Evolutionary conservation across 2,329 filamentous ascomycete species (phyloP), one percentile per base, ranked within the genome.

Genomic region (Incumbomyces delicatus): DNA sequence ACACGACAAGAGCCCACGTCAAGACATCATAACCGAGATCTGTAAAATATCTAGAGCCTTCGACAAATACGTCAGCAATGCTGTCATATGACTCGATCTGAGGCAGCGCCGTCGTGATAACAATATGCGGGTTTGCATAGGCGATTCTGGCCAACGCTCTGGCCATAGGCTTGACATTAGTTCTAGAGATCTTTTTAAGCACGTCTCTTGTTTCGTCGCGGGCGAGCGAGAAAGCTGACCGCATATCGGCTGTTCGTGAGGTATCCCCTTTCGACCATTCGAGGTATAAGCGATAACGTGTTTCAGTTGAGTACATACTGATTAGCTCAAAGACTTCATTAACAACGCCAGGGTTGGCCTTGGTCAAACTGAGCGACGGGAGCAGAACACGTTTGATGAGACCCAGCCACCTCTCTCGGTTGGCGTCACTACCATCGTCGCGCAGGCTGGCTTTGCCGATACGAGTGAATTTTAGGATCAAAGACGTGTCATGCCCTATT

Each of bases 51-150:
- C 87, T 83, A 33, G 87, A 88, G 60, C 89, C 95, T 61, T 95
- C 88, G 12, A 96, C 89, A 51, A 98, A 87, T 4, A 87, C 87
- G 51, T 95, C 87, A 47, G 95, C 95, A 50, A 98, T 76, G 61
- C 96, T 98, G 61, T 85, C 85, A 63, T 98, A 98, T 0, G 85
- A 83, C 64, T 98, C 89, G 49, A 95, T 87, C 63, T 95, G 89
- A 52, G 82, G 82, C 48, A 98, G 79, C 6, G 89, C 87, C 47
- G 90, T 85, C 58, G 81, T 81, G 69, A 95, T 95, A 18, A 96
- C 89, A 47, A 95, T 77, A 20, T 90, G 90, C 1, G 92, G 94
- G 36, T 87, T 92, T 1, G 87, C 82, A 58, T 87, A 85, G 20
- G 89, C 88, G n/a, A 89, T 85, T 66, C 95, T 96, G 7, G 90